Conservation (phyloP, 2,329 filamentous ascomycete species). For the Penicillium griseofulvum region DNA sequence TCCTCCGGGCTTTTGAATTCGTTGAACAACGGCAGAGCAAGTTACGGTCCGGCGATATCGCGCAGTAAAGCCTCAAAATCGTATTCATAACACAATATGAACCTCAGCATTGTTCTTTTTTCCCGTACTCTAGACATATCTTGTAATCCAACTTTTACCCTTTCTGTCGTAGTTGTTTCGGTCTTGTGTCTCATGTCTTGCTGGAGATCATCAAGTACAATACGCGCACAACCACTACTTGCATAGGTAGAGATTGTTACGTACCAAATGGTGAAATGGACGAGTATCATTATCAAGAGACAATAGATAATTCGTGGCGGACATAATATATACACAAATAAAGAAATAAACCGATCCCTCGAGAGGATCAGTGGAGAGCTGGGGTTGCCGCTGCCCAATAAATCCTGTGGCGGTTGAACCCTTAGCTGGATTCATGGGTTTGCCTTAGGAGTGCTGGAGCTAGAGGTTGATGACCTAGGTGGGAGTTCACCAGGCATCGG, state of each 20-base stretch:
- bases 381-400: neutral
- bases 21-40: neutral
- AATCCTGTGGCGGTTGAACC: neutral
- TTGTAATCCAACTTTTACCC: neutral
- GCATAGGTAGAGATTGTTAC: neutral
- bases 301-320: neutral
- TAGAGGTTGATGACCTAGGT: neutral
- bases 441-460: neutral
- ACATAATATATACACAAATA: neutral
- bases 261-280: neutral
- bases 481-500: constrained; percentile 3
- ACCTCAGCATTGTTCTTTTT: neutral
- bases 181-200: neutral
- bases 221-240: neutral
- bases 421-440: neutral
- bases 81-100: neutral
- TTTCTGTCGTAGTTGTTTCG: neutral
- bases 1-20: constrained; percentile 24
- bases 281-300: neutral
- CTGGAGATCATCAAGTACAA: neutral
- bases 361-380: neutral
- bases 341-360: neutral
- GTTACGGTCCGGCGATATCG: neutral
- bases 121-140: neutral
- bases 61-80: neutral